phyloP scores from a whole-genome alignment of 257 asterid genomes.

The Nicotiana benthamiana region DNA sequence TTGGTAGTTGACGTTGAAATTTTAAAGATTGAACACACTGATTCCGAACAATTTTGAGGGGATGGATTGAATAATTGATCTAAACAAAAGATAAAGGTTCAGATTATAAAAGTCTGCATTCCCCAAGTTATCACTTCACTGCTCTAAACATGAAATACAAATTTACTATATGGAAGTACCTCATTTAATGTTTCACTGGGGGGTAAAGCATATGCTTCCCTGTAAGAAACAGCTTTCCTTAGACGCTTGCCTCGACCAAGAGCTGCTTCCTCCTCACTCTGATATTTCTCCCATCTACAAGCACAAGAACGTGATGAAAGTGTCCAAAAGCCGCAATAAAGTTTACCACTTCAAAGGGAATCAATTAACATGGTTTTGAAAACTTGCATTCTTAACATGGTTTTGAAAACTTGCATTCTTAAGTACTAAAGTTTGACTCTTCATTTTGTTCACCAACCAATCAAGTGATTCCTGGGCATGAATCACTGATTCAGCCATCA shows the following conservation, averaged over 20 bases:
- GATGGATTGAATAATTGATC: background rate
- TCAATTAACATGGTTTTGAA: background rate
- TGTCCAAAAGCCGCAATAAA: background rate
- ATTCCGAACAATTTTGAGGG: background rate
- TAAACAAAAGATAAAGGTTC: too few species aligned
- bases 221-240: slow-evolving; percentile 81
- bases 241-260: slow-evolving; percentile 99
- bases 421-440: background rate
- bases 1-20: background rate
- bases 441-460: slow-evolving; percentile 1
- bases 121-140: background rate
- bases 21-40: background rate
- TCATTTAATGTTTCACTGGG: slow-evolving; percentile 46
- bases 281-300: slow-evolving; percentile 87
- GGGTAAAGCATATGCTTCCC: slow-evolving; percentile 76
- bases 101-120: background rate
- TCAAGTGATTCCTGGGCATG: background rate
- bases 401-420: background rate
- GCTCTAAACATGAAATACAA: slow-evolving; percentile 1
- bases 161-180: slow-evolving; percentile 32
- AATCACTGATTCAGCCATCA: background rate
- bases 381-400: background rate
- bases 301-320: slow-evolving; percentile 16
- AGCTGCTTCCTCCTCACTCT: slow-evolving; percentile 87
- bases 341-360: background rate